Evolutionary conservation across 2,329 filamentous ascomycete species (phyloP).

Genomic region (Trichoderma sp.): DNA sequence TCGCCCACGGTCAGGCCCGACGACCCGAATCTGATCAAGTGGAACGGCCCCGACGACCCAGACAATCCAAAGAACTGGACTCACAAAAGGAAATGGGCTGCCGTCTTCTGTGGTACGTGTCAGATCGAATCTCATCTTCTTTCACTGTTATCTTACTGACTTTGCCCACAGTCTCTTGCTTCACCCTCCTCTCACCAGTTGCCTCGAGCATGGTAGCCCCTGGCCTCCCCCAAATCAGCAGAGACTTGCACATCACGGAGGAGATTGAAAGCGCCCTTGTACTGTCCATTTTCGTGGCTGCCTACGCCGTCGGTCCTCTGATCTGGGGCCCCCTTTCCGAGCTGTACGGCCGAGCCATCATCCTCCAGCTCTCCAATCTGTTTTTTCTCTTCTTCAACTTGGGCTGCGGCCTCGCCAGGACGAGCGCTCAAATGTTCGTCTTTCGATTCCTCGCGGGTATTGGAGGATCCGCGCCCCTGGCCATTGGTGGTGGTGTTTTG

Average conservation of each 20-base stretch:
- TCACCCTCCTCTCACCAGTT: conserved; percentile 60
- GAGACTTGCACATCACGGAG: conserved; percentile 50
- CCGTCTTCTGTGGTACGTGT: conserved; percentile 41
- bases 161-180: conserved; percentile 43
- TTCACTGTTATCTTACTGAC: background rate
- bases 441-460: conserved; percentile 60
- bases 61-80: conserved; percentile 56
- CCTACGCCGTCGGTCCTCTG: conserved; percentile 56
- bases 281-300: conserved; percentile 44
- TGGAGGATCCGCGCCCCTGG: conserved; percentile 60
- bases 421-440: conserved; percentile 59
- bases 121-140: background rate
- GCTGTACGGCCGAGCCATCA: conserved; percentile 51
- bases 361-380: conserved; percentile 51
- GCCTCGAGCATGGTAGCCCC: conserved; percentile 58
- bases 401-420: conserved; percentile 58
- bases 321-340: conserved; percentile 62
- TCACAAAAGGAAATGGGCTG: conserved; percentile 53
- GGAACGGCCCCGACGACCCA: conserved; percentile 53
- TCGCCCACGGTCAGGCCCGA: conserved; percentile 21
- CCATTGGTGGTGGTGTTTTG: conserved; percentile 64
- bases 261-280: conserved; percentile 43
- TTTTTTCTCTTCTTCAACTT: conserved; percentile 59
- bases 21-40: conserved; percentile 43
- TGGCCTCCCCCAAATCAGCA: conserved; percentile 48